A percentile compares a stretch with the other conserved stretches of the same genome.
These are phyloP conservation scores for Penicillium goetzii DNA, from an alignment of 495 filamentous ascomycete species.

Conservation along the genomic window DNA sequence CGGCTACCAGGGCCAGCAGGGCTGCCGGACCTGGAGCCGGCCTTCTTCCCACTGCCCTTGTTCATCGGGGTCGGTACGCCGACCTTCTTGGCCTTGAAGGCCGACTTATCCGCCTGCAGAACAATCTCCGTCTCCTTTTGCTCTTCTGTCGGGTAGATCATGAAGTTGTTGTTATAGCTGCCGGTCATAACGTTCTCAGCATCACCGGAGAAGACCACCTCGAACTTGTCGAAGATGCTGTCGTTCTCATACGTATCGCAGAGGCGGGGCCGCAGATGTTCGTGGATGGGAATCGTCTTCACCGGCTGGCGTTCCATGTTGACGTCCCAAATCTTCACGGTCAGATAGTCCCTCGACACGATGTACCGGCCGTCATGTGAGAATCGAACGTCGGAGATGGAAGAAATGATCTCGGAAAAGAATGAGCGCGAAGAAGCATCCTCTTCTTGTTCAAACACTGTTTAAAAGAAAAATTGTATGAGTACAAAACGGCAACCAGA, in stretches of 20 bases:
- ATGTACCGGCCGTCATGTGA: conserved; percentile 96
- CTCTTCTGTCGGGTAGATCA: conserved; percentile 98
- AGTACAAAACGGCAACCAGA: conserved; percentile 2
- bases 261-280: conserved; percentile 89
- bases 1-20: conserved; percentile 88
- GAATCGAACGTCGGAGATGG: conserved; percentile 97
- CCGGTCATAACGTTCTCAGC: conserved; percentile 99
- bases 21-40: conserved; percentile 82
- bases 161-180: conserved; percentile 99
- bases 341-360: conserved; percentile 94
- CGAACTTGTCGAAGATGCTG: conserved; percentile 99
- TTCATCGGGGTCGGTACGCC: conserved; percentile 98
- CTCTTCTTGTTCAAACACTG: conserved; percentile 99
- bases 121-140: conserved; percentile 97
- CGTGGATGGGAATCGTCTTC: conserved; percentile 98
- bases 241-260: conserved; percentile 99
- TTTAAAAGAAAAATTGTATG: conserved; percentile 1
- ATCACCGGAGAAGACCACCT: conserved; percentile 98
- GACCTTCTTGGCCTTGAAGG: conserved; percentile 99
- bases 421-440: conserved; percentile 98
- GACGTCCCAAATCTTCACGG: conserved; percentile 99
- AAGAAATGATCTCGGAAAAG: conserved; percentile 99
- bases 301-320: conserved; percentile 97
- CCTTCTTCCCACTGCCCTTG: conserved; percentile 79
- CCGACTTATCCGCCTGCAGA: conserved; percentile 95